Conservation (phyloP, 805 yeast species). For the Starmerella apis region DNA sequence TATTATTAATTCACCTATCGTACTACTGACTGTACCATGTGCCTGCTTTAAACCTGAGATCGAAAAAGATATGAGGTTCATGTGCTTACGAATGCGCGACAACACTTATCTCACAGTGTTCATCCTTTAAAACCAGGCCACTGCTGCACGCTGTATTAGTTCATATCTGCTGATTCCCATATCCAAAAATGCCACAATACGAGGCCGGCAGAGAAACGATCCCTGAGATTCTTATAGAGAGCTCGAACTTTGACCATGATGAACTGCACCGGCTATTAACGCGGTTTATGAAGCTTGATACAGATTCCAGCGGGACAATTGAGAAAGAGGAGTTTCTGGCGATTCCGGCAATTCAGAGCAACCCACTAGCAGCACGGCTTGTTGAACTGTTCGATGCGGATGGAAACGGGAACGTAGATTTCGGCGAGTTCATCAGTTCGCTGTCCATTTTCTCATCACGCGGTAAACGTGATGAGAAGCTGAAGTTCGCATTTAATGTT, state of each 20-base stretch:
- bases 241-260: constrained; percentile 53
- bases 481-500: constrained; percentile 80
- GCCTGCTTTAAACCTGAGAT: too few relatives aligned
- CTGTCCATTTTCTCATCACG: constrained; percentile 79
- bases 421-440: constrained; percentile 84
- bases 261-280: constrained; percentile 86
- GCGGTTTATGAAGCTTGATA: constrained; percentile 89
- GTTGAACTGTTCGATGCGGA: constrained; percentile 93
- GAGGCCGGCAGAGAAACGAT: constrained; percentile 13
- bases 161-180: background rate
- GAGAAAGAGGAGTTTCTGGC: constrained; percentile 83
- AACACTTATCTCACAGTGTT: background rate
- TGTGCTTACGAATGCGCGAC: background rate
- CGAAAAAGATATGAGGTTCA: too few relatives aligned
- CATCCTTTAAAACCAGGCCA: too few relatives aligned
- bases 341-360: constrained; percentile 83
- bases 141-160: background rate
- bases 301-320: constrained; percentile 84
- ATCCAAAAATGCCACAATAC: background rate
- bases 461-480: constrained; percentile 68
- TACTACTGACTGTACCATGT: too few relatives aligned
- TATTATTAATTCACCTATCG: too few relatives aligned
- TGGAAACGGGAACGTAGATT: constrained; percentile 86
- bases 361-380: constrained; percentile 80
- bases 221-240: constrained; percentile 28